Conservation (phyloP, 345 rosid genomes). For the Salix brachista region DNA sequence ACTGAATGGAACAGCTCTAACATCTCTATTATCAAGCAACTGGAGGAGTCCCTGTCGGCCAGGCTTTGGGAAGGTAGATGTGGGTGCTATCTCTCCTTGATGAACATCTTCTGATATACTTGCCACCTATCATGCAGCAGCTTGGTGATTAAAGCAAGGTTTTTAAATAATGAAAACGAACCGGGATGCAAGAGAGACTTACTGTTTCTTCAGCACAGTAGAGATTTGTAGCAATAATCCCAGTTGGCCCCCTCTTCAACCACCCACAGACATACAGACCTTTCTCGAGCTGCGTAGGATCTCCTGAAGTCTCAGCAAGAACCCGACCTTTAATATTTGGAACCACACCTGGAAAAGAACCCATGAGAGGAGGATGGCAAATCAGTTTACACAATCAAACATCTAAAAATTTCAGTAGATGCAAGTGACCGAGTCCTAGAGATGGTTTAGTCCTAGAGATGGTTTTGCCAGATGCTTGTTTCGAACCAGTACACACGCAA, state of each 20-base stretch:
- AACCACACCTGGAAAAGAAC: slow-evolving; percentile 55
- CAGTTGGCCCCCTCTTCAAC: slow-evolving; percentile 93
- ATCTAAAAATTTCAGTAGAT: not conserved
- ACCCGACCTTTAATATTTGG: slow-evolving; percentile 72
- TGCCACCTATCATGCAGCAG: slow-evolving; percentile 44
- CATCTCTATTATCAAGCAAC: slow-evolving; percentile 44
- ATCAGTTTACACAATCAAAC: not conserved
- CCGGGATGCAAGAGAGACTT: slow-evolving; percentile 26
- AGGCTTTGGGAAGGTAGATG: slow-evolving; percentile 33
- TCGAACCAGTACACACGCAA: too few species aligned
- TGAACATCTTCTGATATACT: slow-evolving; percentile 72
- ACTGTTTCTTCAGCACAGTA: slow-evolving; percentile 93
- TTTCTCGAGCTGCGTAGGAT: slow-evolving; percentile 35
- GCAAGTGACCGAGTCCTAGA: too few species aligned
- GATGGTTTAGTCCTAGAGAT: too few species aligned
- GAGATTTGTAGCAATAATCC: slow-evolving; percentile 84
- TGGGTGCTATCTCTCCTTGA: slow-evolving; percentile 34
- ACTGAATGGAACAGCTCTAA: slow-evolving; percentile 44
- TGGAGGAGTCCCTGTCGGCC: slow-evolving; percentile 70
- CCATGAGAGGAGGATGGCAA: not conserved
- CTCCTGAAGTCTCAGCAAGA: slow-evolving; percentile 39
- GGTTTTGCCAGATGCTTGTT: too few species aligned
- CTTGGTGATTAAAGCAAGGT: not conserved
- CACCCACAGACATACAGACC: slow-evolving; percentile 96
- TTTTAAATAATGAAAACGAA: not conserved